A percentile compares a stretch with the other conserved stretches of the same genome.
Conservation (phyloP, 2,329 filamentous ascomycete species). For the Phoma herbarum region DNA sequence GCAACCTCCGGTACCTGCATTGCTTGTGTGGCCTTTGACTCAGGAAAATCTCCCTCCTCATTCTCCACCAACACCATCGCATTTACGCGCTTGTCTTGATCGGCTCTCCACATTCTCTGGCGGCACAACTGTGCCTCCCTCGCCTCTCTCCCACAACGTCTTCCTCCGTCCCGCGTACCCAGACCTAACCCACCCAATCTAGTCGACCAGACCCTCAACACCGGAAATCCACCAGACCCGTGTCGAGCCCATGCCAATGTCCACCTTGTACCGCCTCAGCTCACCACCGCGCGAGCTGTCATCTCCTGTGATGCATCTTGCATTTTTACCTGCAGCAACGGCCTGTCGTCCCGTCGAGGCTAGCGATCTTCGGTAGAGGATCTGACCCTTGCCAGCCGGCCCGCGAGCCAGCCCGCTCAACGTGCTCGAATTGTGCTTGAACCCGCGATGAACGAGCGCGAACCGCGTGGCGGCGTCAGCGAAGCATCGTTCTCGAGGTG, state of each 20-base stretch:
- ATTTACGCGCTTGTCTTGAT: constrained; percentile 1
- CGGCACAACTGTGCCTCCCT: constrained; percentile 10
- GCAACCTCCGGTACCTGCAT: constrained; percentile 4
- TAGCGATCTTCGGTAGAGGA: constrained; percentile 29
- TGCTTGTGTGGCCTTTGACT: neutral
- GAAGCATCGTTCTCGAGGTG: too few species aligned
- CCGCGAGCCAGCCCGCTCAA: constrained; percentile 22
- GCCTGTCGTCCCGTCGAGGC: constrained; percentile 24
- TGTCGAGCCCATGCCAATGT: neutral
- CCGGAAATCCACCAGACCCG: neutral
- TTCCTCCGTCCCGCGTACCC: constrained; percentile 1
- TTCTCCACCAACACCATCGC: constrained; percentile 5
- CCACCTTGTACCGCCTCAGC: constrained; percentile 1
- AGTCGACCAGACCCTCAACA: constrained; percentile 17
- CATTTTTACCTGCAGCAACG: constrained; percentile 19
- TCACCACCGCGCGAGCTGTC: constrained; percentile 5
- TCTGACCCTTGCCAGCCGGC: constrained; percentile 24
- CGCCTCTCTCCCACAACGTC: neutral
- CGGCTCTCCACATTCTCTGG: constrained; percentile 9
- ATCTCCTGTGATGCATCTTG: constrained; percentile 10
- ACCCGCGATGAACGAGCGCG: neutral
- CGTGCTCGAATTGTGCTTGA: constrained; percentile 7
- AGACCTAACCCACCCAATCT: constrained; percentile 3
- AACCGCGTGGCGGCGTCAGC: too few species aligned
- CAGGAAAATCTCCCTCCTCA: constrained; percentile 1